Conservation (phyloP, 202 grass and related monocot species). For the Tripidium arundinaceum region DNA sequence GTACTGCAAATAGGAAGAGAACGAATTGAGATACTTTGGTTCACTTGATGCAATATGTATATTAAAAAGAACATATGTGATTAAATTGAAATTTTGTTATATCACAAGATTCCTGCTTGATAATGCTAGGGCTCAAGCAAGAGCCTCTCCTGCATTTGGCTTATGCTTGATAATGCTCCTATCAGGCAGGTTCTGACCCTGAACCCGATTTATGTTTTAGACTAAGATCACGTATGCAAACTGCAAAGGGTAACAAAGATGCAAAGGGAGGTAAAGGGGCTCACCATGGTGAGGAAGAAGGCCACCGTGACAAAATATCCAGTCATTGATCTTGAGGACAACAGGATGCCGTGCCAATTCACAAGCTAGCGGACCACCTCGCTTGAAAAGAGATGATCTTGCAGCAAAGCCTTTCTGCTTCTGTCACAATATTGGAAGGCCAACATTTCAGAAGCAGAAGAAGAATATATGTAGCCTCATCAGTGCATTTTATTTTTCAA, state of each 20-base stretch:
- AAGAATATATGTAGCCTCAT: background rate
- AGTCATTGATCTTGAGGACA: constrained; percentile 75
- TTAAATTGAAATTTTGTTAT: background rate
- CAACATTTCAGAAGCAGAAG: constrained; percentile 45
- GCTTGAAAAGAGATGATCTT: constrained; percentile 77
- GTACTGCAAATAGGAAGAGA: constrained; percentile 38
- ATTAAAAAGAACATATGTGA: background rate
- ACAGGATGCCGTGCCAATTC: constrained; percentile 79
- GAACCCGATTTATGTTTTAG: background rate
- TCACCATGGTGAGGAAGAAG: constrained; percentile 97
- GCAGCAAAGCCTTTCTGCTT: constrained; percentile 66
- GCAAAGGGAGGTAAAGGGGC: background rate
- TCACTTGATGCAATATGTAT: background rate
- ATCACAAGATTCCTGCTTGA: background rate
- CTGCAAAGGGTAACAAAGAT: background rate
- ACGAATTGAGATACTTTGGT: background rate
- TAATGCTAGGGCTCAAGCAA: background rate
- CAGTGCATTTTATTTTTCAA: background rate
- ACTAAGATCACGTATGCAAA: background rate
- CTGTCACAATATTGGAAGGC: constrained; percentile 59
- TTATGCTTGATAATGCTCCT: background rate
- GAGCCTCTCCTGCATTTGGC: background rate
- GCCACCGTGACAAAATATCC: constrained; percentile 96
- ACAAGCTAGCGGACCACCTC: constrained; percentile 69
- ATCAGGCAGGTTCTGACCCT: background rate